Conservation (phyloP, 75 land plant species). For the Picea glauca region DNA sequence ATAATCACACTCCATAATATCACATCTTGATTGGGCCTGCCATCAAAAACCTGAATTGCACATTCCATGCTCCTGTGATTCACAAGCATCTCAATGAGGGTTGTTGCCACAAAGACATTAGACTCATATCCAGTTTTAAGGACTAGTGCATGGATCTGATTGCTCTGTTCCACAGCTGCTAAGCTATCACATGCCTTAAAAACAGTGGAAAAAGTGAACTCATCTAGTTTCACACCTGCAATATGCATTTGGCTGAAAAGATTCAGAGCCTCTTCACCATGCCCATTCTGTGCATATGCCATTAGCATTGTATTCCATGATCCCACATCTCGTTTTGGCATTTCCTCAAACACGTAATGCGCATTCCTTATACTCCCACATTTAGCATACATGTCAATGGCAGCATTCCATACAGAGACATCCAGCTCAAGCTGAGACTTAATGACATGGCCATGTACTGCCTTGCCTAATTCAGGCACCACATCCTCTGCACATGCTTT, state of each 20-base stretch:
- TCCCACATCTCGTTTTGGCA: conserved; percentile 34
- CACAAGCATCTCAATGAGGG: conserved; percentile 58
- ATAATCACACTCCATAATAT: conserved; percentile 57
- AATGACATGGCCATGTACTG: too few relatives aligned
- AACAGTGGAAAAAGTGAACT: conserved; percentile 33
- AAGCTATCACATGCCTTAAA: conserved; percentile 41
- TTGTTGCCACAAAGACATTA: conserved; percentile 24
- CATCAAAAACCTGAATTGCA: conserved; percentile 37
- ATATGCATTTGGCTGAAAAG: conserved; percentile 27
- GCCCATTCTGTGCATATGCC: conserved; percentile 16
- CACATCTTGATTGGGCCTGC: conserved; percentile 24
- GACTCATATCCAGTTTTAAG: conserved; percentile 19
- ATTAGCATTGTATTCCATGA: conserved; percentile 43
- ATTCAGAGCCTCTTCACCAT: conserved; percentile 23
- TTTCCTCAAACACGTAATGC: conserved; percentile 33
- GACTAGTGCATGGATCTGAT: conserved; percentile 33
- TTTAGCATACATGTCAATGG: conserved; percentile 32
- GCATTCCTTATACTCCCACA: conserved; percentile 35
- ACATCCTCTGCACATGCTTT: conserved; percentile 28
- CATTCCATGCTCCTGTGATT: conserved; percentile 24
- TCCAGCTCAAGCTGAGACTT: conserved; percentile 20
- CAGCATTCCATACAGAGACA: conserved; percentile 12
- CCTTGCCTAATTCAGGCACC: too few relatives aligned
- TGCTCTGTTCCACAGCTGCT: conserved; percentile 16
- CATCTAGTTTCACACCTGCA: conserved; percentile 28